These are phyloP conservation scores for Domatiomyces catenatus DNA, from an alignment of 2,329 filamentous ascomycete genomes.

Conservation along the genomic window DNA sequence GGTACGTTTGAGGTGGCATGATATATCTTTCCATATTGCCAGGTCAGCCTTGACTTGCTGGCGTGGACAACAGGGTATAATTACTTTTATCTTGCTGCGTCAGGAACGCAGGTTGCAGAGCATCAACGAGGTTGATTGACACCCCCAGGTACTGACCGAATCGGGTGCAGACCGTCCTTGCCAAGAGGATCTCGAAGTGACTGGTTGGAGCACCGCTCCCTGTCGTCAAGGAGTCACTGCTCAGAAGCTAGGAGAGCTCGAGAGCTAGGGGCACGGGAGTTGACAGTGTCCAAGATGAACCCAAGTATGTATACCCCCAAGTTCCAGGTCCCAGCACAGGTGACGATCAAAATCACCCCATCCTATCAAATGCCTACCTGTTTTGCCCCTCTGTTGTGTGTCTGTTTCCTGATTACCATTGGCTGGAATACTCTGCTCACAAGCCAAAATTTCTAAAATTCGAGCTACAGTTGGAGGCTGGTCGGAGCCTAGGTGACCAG, in stretches of 20 bases:
- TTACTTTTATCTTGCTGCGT: background rate
- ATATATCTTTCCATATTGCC: background rate
- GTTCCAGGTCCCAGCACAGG: background rate
- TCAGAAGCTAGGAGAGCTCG: background rate
- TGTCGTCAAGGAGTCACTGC: background rate
- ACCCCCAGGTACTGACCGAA: background rate
- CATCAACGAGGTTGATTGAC: background rate
- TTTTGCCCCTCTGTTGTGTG: background rate
- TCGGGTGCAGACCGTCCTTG: background rate
- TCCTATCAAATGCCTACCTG: background rate
- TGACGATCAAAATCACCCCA: background rate
- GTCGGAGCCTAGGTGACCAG: constrained; percentile 9
- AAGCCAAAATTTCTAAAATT: background rate
- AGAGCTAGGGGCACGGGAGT: background rate
- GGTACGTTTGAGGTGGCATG: background rate
- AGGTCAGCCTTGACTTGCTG: background rate
- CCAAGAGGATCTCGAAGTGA: background rate
- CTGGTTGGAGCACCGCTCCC: background rate
- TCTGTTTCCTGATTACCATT: background rate
- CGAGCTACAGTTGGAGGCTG: background rate
- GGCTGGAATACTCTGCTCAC: background rate
- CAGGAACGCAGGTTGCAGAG: background rate
- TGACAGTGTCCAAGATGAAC: background rate
- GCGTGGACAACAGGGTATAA: background rate
- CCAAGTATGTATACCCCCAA: background rate